These are phyloP conservation scores for Colletotrichum musae DNA, from an alignment of 2,329 filamentous ascomycete species.

Conservation along the genomic window DNA sequence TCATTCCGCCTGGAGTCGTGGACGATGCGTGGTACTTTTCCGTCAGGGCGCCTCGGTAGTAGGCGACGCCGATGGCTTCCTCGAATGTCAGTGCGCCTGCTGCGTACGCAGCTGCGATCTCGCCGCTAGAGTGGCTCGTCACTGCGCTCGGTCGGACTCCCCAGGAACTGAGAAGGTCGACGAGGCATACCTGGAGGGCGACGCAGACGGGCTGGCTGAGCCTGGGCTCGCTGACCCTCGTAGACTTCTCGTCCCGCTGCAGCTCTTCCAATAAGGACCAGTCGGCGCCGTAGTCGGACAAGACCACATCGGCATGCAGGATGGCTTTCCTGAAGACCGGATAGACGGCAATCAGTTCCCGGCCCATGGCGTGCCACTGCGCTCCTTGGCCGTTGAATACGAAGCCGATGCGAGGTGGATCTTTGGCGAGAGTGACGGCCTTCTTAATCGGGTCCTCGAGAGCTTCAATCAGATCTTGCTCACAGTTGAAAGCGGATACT, in stretches of 20 bases:
- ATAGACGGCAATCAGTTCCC: slow-evolving; percentile 45
- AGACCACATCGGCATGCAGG: not conserved
- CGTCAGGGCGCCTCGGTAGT: slow-evolving; percentile 48
- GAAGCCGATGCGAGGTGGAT: slow-evolving; percentile 42
- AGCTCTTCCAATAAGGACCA: slow-evolving; percentile 56
- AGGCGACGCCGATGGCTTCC: slow-evolving; percentile 50
- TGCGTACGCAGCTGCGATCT: slow-evolving; percentile 63
- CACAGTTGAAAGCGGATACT: slow-evolving; percentile 41
- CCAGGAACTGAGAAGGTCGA: slow-evolving; percentile 60
- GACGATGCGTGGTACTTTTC: slow-evolving; percentile 19
- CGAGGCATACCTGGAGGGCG: slow-evolving; percentile 63
- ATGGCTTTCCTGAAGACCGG: slow-evolving; percentile 42
- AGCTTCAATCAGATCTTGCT: slow-evolving; percentile 5
- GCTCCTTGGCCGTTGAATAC: slow-evolving; percentile 57
- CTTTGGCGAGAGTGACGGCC: slow-evolving; percentile 29
- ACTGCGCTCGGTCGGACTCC: slow-evolving; percentile 56
- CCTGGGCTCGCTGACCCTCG: slow-evolving; percentile 53
- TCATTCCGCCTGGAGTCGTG: slow-evolving; percentile 47
- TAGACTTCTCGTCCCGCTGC: slow-evolving; percentile 46
- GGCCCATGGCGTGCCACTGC: slow-evolving; percentile 54
- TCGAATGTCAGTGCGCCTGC: slow-evolving; percentile 48
- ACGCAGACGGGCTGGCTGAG: slow-evolving; percentile 60
- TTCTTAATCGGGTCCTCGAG: slow-evolving; percentile 30
- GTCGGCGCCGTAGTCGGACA: slow-evolving; percentile 11
- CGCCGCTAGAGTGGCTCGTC: slow-evolving; percentile 62